These are phyloP conservation scores for Picochlorum sp. DNA, from an alignment of 139 green algal species.

Conservation along the genomic window DNA sequence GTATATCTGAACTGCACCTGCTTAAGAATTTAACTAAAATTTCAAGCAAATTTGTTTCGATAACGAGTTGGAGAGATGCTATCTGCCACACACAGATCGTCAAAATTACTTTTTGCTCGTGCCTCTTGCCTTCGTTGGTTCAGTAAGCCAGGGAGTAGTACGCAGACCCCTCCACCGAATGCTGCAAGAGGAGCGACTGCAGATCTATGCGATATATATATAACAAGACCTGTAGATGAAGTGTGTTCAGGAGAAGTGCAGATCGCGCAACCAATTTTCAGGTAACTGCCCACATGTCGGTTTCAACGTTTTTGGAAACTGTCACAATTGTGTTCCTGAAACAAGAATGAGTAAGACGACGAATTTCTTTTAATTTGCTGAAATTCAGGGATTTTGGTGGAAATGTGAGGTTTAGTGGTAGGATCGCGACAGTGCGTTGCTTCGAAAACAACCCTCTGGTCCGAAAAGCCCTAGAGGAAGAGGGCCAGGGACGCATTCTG, in stretches of 20 bases:
- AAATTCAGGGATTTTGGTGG: constrained; percentile 65
- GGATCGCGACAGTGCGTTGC: constrained; percentile 67
- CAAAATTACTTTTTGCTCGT: too few species aligned
- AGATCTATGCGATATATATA: constrained; percentile 70
- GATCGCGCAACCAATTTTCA: constrained; percentile 38
- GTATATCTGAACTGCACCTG: too few species aligned
- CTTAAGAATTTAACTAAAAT: too few species aligned
- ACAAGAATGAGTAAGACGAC: background rate
- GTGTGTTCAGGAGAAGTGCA: constrained; percentile 28
- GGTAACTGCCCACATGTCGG: too few species aligned
- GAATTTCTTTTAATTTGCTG: too few species aligned
- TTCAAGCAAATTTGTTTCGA: too few species aligned
- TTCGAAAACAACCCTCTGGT: constrained; percentile 94
- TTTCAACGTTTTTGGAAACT: background rate
- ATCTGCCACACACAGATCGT: too few species aligned
- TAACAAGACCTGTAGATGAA: constrained; percentile 46
- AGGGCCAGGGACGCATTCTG: constrained; percentile 68
- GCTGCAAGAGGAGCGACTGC: constrained; percentile 56
- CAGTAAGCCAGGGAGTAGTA: constrained; percentile 5
- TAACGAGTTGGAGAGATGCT: too few species aligned
- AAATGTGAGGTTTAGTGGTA: constrained; percentile 51
- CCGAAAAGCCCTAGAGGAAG: constrained; percentile 66
- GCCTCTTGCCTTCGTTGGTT: background rate
- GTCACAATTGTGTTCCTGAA: background rate
- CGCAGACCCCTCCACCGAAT: constrained; percentile 51